These are phyloP conservation scores for Ascochyta lentis DNA, from an alignment of 2,329 filamentous ascomycete species.

Conservation along the genomic window DNA sequence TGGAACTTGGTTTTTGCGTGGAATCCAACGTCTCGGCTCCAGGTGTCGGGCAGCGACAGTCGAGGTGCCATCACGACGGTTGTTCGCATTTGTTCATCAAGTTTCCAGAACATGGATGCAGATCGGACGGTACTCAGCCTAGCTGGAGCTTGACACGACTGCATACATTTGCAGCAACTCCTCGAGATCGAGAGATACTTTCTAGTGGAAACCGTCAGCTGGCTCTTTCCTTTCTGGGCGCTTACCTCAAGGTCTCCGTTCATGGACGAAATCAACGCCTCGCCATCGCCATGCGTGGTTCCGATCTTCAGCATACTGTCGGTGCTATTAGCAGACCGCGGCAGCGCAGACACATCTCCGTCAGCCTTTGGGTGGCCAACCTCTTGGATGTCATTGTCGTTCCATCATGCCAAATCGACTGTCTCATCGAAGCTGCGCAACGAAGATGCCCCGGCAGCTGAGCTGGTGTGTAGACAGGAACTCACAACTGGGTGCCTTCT, in stretches of 20 bases:
- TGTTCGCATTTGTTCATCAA: not conserved
- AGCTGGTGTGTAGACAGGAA: not conserved
- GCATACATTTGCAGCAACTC: not conserved
- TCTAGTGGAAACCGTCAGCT: too few species aligned
- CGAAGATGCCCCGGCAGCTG: not conserved
- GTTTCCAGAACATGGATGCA: not conserved
- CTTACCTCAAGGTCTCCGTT: not conserved
- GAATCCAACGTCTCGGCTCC: too few species aligned
- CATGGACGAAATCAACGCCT: not conserved
- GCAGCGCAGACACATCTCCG: not conserved
- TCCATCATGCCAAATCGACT: not conserved
- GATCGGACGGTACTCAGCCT: not conserved
- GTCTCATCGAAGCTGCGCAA: not conserved
- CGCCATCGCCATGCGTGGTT: not conserved
- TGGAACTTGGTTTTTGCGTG: too few species aligned
- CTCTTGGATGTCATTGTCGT: not conserved
- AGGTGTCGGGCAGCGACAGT: not conserved
- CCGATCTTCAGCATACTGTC: not conserved
- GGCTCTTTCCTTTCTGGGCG: not conserved
- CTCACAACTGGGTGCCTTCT: not conserved
- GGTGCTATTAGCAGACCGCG: not conserved
- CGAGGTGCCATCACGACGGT: not conserved
- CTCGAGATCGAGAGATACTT: not conserved
- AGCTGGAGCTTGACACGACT: not conserved
- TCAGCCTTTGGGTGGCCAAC: not conserved